Base-by-base conservation (phyloP, 305 asterid species). In the Fraxinus latifolia region DNA sequence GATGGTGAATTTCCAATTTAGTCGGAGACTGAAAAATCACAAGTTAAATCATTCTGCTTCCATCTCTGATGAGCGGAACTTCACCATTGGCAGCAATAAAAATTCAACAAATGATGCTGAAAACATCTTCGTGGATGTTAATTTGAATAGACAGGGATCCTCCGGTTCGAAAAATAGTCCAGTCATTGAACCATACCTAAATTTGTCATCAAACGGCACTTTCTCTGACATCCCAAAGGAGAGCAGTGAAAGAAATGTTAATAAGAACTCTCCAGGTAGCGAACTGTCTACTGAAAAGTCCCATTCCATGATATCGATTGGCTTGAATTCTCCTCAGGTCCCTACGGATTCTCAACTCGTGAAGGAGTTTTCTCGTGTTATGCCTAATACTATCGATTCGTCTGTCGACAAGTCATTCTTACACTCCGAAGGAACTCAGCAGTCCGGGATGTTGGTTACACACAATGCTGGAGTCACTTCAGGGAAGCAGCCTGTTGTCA, bases 271-370 rank as follows among this genome's bases (percentile, higher is more conserved):
- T 23, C 33, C 71, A 7, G 71, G 32, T 23, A 8, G 6, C 1
- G 32, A 62, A 62, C 32, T 25, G 71, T 62, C 33, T 23, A 62
- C 4, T 7, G 71, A 23, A 29, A 23, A 62, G 15, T 62, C 71
- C 89, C 92, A 33, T 86, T 89, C 11, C 81, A 82, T 77, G 86
- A 85, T 58, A 87, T 76, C 85, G 87, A 88, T 92, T 7, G 95
- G 91, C 85, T 90, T 93, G 67, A 91, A 92, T 83, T 44, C 87
- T 76, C 94, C 93, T 80, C 93, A 82, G 62, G 83, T 82, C 36
- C 77, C 89, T 31, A 15, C 19, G 21, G 62, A 15, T 50, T 50
- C 62, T n/a, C 60, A 15, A 50, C 71, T 7, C 2, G 6, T 21
- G 29, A 14, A 23, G 33, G 71, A 62, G 32, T 23, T 62, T 62